phyloP scores from a whole-genome alignment of 345 rosid genomes.

The Anacardium occidentale region DNA sequence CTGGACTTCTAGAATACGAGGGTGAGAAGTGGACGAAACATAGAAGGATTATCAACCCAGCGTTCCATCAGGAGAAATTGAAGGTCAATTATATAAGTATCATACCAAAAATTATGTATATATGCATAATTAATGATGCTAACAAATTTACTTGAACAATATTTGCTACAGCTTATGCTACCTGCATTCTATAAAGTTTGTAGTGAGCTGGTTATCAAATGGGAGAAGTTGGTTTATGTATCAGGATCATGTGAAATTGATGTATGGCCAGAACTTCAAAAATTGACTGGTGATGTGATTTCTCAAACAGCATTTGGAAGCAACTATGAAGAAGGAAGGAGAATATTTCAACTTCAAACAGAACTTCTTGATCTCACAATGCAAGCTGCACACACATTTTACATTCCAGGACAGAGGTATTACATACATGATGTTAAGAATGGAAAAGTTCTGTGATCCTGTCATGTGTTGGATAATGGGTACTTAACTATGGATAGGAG shows the following conservation, averaged over 20 bases:
- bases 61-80: constrained; percentile 48
- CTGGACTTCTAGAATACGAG: constrained; percentile 33
- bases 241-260: constrained; percentile 34
- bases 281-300: constrained; percentile 39
- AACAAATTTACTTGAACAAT: not conserved
- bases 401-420: constrained; percentile 40
- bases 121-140: not conserved
- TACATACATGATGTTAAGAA: not conserved
- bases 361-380: constrained; percentile 24
- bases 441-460: not conserved
- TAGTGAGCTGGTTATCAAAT: constrained; percentile 26
- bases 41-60: constrained; percentile 51
- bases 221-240: constrained; percentile 26
- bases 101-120: too few relatives aligned
- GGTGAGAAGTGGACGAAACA: constrained; percentile 52
- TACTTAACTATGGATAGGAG: too few relatives aligned
- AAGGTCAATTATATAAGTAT: constrained; percentile 32
- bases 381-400: constrained; percentile 17
- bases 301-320: constrained; percentile 48
- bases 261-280: constrained; percentile 36
- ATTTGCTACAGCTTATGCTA: not conserved
- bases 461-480: too few relatives aligned
- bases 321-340: constrained; percentile 39
- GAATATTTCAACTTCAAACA: constrained; percentile 33
- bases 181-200: constrained; percentile 32